These are phyloP conservation scores for Oropetium thomaeum DNA, from an alignment of 176 grass and related monocot species.

Conservation along the genomic window DNA sequence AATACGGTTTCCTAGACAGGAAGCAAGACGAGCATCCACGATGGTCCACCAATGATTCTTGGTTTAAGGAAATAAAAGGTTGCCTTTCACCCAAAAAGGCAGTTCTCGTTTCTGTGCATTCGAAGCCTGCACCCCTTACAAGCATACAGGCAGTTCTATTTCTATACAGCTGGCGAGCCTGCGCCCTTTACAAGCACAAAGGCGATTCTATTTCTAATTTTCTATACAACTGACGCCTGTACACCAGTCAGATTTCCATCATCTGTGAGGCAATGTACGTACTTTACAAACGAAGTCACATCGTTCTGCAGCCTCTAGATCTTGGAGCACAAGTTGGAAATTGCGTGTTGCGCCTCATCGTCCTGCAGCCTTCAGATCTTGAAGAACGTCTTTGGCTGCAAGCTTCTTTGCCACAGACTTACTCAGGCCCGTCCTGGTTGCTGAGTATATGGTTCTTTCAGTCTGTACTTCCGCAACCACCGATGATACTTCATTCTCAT, in stretches of 20 bases:
- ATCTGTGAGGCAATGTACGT: neutral
- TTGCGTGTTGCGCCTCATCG: neutral
- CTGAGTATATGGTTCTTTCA: slow-evolving; percentile 24
- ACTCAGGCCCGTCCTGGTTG: slow-evolving; percentile 23
- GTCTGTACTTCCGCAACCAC: slow-evolving; percentile 39
- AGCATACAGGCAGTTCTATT: no score
- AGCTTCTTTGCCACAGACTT: slow-evolving; percentile 47
- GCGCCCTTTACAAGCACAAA: no score
- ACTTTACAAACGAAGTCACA: neutral
- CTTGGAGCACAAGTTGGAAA: slow-evolving; percentile 26
- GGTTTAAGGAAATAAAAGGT: neutral
- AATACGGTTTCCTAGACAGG: neutral
- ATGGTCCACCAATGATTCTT: neutral
- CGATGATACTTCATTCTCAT: slow-evolving; percentile 22
- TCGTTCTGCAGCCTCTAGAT: slow-evolving; percentile 26
- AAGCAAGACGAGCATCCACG: neutral
- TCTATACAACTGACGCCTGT: neutral
- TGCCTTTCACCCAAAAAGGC: neutral
- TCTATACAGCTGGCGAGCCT: no score
- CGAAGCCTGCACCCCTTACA: neutral
- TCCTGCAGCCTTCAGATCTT: slow-evolving; percentile 27
- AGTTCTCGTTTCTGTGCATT: neutral
- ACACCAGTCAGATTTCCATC: neutral
- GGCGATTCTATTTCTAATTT: no score
- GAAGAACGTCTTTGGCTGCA: slow-evolving; percentile 45